A percentile compares a stretch with the other conserved stretches of the same genome.
phyloP scores from a whole-genome alignment of 2,329 filamentous ascomycete genomes.

The Ophiocordyceps camponoti-saundersi region DNA sequence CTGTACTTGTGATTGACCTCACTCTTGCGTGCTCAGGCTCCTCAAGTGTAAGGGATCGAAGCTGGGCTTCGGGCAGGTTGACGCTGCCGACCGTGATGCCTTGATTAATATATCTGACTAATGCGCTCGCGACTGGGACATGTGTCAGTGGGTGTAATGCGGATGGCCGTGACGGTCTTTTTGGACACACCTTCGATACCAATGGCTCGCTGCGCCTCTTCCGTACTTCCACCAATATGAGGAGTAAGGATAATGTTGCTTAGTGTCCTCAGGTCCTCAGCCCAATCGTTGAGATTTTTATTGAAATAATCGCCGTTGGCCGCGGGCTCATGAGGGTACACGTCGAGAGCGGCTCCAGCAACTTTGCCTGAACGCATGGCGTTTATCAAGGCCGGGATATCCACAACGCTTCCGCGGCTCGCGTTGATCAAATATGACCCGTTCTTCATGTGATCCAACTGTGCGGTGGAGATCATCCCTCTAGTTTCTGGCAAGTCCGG shows the following conservation, averaged over 20 bases:
- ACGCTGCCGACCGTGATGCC: constrained; percentile 82
- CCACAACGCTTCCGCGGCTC: constrained; percentile 80
- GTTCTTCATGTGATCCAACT: constrained; percentile 80
- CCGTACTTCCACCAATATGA: constrained; percentile 93
- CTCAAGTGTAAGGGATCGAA: constrained; percentile 79
- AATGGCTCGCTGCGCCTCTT: constrained; percentile 93
- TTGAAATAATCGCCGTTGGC: constrained; percentile 94
- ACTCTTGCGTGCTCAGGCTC: constrained; percentile 78
- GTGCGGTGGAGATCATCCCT: constrained; percentile 67
- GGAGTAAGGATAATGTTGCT: constrained; percentile 92
- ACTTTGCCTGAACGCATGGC: constrained; percentile 75
- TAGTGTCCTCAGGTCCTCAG: constrained; percentile 64
- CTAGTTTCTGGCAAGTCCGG: constrained; percentile 86
- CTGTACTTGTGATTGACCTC: background rate
- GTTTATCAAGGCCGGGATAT: constrained; percentile 81
- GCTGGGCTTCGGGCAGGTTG: constrained; percentile 87
- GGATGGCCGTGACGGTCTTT: too few relatives aligned
- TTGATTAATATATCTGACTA: constrained; percentile 92
- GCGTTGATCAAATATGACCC: constrained; percentile 95
- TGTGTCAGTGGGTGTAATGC: background rate
- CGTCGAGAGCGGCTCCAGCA: constrained; percentile 88
- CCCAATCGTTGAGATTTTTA: constrained; percentile 66
- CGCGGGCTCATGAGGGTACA: constrained; percentile 85
- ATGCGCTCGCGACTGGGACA: constrained; percentile 53
- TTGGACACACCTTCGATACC: constrained; percentile 53